Evolutionary conservation across 2,329 filamentous ascomycete genomes (phyloP).

Genomic region (Cladophialophora exuberans): DNA sequence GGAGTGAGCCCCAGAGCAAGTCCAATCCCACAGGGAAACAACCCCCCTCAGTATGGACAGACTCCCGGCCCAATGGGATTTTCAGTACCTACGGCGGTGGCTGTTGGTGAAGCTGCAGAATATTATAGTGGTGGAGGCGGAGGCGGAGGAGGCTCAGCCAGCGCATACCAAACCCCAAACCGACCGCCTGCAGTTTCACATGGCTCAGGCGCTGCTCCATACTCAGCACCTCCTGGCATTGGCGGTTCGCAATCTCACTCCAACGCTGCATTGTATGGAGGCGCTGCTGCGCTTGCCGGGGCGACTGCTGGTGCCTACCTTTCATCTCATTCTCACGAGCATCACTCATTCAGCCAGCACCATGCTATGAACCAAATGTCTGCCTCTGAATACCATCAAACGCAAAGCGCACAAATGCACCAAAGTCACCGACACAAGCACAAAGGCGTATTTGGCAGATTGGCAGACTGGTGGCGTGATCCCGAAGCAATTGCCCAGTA

Average conservation of each 20-base stretch:
- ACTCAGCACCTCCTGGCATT: slow-evolving; percentile 17
- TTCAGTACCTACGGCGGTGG: slow-evolving; percentile 2
- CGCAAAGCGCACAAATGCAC: slow-evolving; percentile 18
- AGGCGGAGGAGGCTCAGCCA: background rate
- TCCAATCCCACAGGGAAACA: slow-evolving; percentile 13
- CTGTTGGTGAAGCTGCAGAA: slow-evolving; percentile 19
- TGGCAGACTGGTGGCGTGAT: slow-evolving; percentile 65
- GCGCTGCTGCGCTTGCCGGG: slow-evolving; percentile 43
- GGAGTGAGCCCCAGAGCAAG: slow-evolving; percentile 36
- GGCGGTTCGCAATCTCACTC: slow-evolving; percentile 26
- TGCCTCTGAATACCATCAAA: background rate
- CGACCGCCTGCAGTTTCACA: slow-evolving; percentile 26
- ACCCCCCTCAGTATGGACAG: background rate
- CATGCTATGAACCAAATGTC: slow-evolving; percentile 33
- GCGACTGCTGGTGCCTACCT: slow-evolving; percentile 45
- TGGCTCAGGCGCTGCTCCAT: slow-evolving; percentile 34
- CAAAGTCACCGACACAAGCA: slow-evolving; percentile 51
- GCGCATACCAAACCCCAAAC: slow-evolving; percentile 19
- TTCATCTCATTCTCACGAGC: slow-evolving; percentile 42
- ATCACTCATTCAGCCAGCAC: slow-evolving; percentile 39
- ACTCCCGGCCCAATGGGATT: background rate
- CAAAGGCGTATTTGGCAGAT: slow-evolving; percentile 57
- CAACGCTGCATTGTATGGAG: slow-evolving; percentile 39
- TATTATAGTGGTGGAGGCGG: slow-evolving; percentile 23
- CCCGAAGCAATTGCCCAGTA: slow-evolving; percentile 67